Evolutionary conservation across 73 alveolate genomes (phyloP).

Genomic region (Paramecium primaurelia): DNA sequence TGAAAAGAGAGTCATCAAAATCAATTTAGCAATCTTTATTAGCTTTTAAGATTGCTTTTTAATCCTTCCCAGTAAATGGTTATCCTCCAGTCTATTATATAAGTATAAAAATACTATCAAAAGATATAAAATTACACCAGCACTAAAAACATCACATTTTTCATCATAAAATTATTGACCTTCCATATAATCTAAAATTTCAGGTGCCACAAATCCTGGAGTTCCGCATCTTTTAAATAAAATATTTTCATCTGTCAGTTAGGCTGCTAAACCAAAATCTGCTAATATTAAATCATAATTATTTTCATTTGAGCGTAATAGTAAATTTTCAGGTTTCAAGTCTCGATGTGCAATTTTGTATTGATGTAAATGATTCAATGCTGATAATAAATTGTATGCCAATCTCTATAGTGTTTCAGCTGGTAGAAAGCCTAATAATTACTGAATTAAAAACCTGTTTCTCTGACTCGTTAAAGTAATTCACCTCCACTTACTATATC

Average conservation of each 20-base stretch:
- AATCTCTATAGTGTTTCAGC: neutral
- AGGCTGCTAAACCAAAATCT: slow-evolving; percentile 59
- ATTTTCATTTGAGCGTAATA: slow-evolving; percentile 59
- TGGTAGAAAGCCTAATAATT: slow-evolving; percentile 23
- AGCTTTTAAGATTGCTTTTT: neutral
- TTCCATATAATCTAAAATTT: slow-evolving; percentile 10
- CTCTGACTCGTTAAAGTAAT: slow-evolving; percentile 58
- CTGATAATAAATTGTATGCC: slow-evolving; percentile 65
- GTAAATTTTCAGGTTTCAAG: slow-evolving; percentile 87
- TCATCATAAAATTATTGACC: neutral
- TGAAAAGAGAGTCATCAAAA: neutral
- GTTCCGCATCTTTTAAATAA: slow-evolving; percentile 60
- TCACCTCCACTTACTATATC: slow-evolving; percentile 73
- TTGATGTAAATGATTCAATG: slow-evolving; percentile 79
- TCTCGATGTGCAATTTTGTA: slow-evolving; percentile 84
- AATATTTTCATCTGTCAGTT: neutral
- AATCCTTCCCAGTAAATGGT: slow-evolving; percentile 53
- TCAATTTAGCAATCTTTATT: slow-evolving; percentile 47
- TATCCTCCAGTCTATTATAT: slow-evolving; percentile 24
- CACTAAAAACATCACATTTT: slow-evolving; percentile 53
- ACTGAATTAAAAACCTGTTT: neutral
- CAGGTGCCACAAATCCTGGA: slow-evolving; percentile 65
- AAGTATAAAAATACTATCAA: neutral
- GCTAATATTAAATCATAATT: slow-evolving; percentile 21
- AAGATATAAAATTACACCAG: slow-evolving; percentile 48